Evolutionary conservation across 139 green algal species (phyloP), one percentile per base, ranked within the genome.

Genomic region (Coccomyxa sp.): DNA sequence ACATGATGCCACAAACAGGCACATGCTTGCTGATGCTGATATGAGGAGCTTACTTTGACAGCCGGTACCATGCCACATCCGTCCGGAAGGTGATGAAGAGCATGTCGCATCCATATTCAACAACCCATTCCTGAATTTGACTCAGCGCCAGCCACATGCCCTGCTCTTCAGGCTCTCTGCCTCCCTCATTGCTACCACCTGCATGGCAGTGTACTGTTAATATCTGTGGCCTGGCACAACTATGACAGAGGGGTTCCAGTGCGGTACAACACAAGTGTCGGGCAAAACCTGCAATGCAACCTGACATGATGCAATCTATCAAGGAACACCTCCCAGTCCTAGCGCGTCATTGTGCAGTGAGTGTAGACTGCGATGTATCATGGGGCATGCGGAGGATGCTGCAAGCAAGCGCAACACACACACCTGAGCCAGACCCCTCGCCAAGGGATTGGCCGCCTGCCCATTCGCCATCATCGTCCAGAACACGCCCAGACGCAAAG

Each of bases 71-170:
- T 12, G 88, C 93, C 14, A 90, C 89, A 77, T 98, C 93, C 9
- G 95, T 99, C 24, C 94, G 86, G 55, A 98, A 88, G 80, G 85
- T 93, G 79, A 99, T 93, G 86, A 94, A 95, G 35, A 99, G 85
- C 89, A 92, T 91, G 81, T 97, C 95, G 31, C 83, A 85, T 58
- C 82, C 85, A 78, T 90, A 94, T 83, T 99, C 95, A n/a, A 98
- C 86, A 7, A 95, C 85, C 94, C 94, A 98, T 85, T 98, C 95
- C 55, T 88, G 84, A 78, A 98, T 95, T 82, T 96, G 92, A 39
- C 82, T 91, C n/a, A 97, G 82, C 88, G 84, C 98, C 77, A 97
- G 80, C 35, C 95, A 84, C 86, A 97, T 95, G 79, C 92, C 91
- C 2, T 70, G 78, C 29, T 77, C 74, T 37, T 81, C 79, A 24